Evolutionary conservation across 306 rosid genomes (phyloP).

Genomic region (Begonia masoniana): DNA sequence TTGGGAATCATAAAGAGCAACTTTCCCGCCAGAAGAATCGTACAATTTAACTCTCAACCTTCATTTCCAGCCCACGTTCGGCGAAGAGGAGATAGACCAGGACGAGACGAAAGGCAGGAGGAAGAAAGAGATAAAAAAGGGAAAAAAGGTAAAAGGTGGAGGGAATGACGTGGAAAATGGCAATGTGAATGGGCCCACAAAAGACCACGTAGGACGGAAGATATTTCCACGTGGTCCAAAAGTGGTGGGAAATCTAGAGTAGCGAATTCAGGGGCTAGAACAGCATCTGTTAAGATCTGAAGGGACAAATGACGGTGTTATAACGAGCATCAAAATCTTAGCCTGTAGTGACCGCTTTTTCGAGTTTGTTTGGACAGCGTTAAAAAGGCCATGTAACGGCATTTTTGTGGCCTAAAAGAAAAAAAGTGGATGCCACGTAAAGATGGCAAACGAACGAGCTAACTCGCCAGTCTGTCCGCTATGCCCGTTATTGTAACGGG

Average conservation of each 20-base stretch:
- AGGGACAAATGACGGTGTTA: conserved; percentile 22
- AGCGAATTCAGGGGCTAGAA: conserved; percentile 13
- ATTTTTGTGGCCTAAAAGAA: too few species aligned
- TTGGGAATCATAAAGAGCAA: too few species aligned
- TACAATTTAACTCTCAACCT: too few species aligned
- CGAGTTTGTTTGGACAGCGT: too few species aligned
- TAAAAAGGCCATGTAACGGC: too few species aligned
- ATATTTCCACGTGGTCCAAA: conserved; percentile 43
- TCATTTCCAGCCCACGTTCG: conserved; percentile 1
- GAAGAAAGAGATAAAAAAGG: neutral
- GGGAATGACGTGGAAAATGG: conserved; percentile 41
- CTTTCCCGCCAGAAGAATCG: too few species aligned
- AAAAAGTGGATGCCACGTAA: too few species aligned
- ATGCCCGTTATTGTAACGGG: too few species aligned
- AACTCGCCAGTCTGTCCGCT: too few species aligned
- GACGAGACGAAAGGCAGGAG: conserved; percentile 3
- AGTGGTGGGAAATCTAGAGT: conserved; percentile 43
- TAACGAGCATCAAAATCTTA: too few species aligned
- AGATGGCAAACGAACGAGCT: too few species aligned
- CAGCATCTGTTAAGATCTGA: conserved; percentile 26
- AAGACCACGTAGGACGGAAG: conserved; percentile 30
- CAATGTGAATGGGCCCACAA: conserved; percentile 27
- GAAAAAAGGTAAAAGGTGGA: neutral
- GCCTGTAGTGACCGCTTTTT: too few species aligned
- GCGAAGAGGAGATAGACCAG: neutral